Base-by-base conservation (phyloP, 257 asterid genomes). In the Plantago ovata region DNA sequence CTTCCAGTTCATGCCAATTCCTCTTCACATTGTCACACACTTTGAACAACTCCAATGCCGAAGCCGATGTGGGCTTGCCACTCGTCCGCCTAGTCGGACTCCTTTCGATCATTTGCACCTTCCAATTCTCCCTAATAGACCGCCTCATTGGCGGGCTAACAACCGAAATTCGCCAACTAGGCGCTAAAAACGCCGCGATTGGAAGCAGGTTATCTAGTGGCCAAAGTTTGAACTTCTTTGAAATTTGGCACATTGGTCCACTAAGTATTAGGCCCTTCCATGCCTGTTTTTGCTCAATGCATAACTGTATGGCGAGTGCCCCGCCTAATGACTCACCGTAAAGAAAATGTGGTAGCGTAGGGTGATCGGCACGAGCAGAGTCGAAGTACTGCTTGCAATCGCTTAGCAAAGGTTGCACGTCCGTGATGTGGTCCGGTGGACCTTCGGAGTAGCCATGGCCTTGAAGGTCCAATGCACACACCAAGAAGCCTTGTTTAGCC, bases 281-380 rank as follows among this genome's bases (percentile, higher is more conserved):
- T 9, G 67, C 70, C 7, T 5, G 64, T 61, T 56, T 78, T 36
- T 84, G 96, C 69, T 68, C 58, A 8, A 84, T 48, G 77, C 87
- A 76, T 19, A 81, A 22, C 20, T 81, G 76, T 11, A 79, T 63
- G 23, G 85, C 81, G 11, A 87, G 65, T 2, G 95, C 89, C 2
- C 79, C 96, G 0, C 98, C 96, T 51, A 90, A 58, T 0, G 96
- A 90, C 64, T 90, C 98, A 0, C 98, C 98, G 38, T 84, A 87
- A 21, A 90, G 85, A 62, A 87, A 90, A 64, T 77, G 77, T 0
- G 96, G 94, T 18, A 81, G 70, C 8, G 33, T 60, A 0, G 77
- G 78, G 62, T 80, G 72, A 21, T 67, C 21, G 20, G 72, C 69
- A 19, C 75, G 68, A 20, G 41, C 57, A 0, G 84, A 64, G 61